Evolutionary conservation across 345 rosid species (phyloP), one percentile per base, ranked within the genome.

Genomic region (Leavenworthia alabamica): DNA sequence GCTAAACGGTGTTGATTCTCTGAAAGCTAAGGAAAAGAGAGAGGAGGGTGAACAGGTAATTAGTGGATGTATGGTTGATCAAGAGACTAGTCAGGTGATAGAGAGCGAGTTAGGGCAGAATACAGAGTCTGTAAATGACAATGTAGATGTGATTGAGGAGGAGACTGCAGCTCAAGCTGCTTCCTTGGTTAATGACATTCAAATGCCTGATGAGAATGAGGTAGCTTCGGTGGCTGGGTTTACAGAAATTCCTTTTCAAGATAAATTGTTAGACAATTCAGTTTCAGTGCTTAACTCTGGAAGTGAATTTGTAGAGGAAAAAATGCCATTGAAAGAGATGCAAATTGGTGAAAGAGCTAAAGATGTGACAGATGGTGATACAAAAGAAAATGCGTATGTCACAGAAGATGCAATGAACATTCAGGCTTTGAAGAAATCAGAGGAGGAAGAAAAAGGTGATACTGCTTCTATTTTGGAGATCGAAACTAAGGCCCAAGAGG

Each of bases 161-260:
- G 68, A 48, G 36, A 41, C 48, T 56, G 40, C 56, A 22, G 49
- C 17, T 26, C 60, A 35, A 31, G 71, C 33, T 36, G 64, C 47
- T 8, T 59, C 58, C 11, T 44, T 70, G 74, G 74, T 50, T 43
- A 75, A 53, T 43, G 68, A 66, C 10, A 55, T 50, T 12, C 76
- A 61, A 56, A 62, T 62, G 14, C 60, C 61, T 4, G 64, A 50
- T 60, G 80, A 26, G 49, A 40, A 48, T 12, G 60, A 55, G 26
- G 55, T 53, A 32, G 75, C 46, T 69, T 60, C 35, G 2, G 71
- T 49, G 67, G 78, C 63, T 7, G 73, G 62, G 4, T 65, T 50
- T 22, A 45, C 63, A 2, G 79, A 64, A 56, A 46, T 56, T 56
- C 10, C 62, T 1, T 17, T 65, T 47, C 70, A 56, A 7, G 47